A percentile compares a stretch with the other conserved stretches of the same genome.
Evolutionary conservation across 2,329 filamentous ascomycete genomes (phyloP).

Genomic region (Microdochium paspali): DNA sequence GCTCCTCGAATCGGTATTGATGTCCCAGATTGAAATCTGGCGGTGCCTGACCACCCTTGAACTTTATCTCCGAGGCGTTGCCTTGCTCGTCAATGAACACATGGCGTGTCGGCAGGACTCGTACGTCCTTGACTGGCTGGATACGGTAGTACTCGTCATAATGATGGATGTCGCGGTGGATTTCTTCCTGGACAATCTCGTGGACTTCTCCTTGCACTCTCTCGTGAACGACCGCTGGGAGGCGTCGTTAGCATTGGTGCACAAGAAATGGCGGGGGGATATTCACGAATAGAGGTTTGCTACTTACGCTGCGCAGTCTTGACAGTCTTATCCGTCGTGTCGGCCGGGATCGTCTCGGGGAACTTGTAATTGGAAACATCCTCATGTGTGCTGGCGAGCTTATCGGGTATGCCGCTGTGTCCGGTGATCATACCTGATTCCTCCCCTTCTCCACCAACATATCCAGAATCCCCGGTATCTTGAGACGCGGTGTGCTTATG

Average conservation of each 20-base stretch:
- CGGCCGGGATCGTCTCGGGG: background rate
- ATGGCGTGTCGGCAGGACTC: conserved; percentile 22
- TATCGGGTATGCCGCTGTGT: background rate
- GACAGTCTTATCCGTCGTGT: background rate
- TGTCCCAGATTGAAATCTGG: background rate
- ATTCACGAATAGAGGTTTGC: background rate
- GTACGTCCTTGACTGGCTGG: conserved; percentile 20
- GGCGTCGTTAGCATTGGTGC: background rate
- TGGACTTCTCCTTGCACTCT: conserved; percentile 14
- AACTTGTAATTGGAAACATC: background rate
- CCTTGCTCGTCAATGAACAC: conserved; percentile 5
- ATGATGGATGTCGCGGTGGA: conserved; percentile 22
- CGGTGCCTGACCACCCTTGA: background rate
- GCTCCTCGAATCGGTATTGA: too few relatives aligned
- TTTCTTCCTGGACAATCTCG: conserved; percentile 18
- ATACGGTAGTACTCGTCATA: conserved; percentile 21
- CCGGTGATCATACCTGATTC: background rate
- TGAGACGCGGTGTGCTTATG: background rate
- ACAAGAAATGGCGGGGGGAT: background rate
- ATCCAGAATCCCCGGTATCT: background rate
- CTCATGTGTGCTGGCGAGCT: background rate
- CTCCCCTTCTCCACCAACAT: background rate
- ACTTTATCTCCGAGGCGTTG: background rate
- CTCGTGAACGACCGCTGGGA: conserved; percentile 21
- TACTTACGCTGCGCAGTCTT: conserved; percentile 9